Conservation (phyloP, 345 rosid species). For the Adansonia digitata region DNA sequence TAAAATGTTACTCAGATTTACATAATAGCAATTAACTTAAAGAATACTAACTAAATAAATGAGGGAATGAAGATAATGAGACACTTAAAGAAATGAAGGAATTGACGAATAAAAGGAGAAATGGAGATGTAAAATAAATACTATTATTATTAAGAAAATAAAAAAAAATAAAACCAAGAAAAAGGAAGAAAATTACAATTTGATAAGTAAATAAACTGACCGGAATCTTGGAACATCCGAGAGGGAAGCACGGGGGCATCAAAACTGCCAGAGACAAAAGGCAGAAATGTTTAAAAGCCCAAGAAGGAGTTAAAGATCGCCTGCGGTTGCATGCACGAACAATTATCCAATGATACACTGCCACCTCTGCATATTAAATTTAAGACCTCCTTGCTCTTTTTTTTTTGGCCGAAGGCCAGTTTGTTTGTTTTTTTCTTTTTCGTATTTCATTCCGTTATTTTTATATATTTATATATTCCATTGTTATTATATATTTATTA, state of each 20-base stretch:
- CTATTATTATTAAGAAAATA: not conserved
- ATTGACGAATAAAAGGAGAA: too few species aligned
- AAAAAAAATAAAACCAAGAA: not conserved
- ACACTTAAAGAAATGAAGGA: not conserved
- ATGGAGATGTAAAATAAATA: not conserved
- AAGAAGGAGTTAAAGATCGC: too few species aligned
- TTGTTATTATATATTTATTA: too few species aligned
- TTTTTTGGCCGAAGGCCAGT: too few species aligned
- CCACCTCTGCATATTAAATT: too few species aligned
- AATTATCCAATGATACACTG: too few species aligned
- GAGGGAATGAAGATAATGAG: not conserved
- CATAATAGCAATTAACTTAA: not conserved
- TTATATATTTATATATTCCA: too few species aligned
- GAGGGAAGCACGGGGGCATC: not conserved
- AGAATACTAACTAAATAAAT: not conserved
- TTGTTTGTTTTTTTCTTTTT: too few species aligned
- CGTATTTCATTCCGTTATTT: too few species aligned
- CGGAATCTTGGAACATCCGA: slow-evolving; percentile 4
- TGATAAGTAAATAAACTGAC: not conserved
- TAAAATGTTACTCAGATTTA: not conserved
- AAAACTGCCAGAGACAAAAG: slow-evolving; percentile 8
- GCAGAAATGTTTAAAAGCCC: too few species aligned
- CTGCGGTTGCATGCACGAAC: too few species aligned
- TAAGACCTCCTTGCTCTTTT: too few species aligned
- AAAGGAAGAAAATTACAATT: not conserved